These are phyloP conservation scores for Rhynchosporium graminicola DNA, from an alignment of 2,329 filamentous ascomycete species.

Conservation along the genomic window DNA sequence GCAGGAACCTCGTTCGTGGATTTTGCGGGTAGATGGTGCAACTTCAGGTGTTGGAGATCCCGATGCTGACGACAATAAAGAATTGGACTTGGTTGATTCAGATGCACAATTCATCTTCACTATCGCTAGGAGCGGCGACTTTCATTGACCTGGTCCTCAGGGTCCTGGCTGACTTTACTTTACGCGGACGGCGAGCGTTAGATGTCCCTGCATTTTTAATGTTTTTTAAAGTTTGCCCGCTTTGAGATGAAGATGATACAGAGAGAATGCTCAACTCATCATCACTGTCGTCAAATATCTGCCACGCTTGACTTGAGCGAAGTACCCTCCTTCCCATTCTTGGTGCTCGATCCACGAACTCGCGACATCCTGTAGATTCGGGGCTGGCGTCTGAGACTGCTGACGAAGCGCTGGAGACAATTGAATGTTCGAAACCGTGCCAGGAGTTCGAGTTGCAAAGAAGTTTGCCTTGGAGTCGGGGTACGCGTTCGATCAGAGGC, in stretches of 20 bases:
- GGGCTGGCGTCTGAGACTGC: conserved; percentile 9
- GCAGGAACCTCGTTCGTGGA: not conserved
- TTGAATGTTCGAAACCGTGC: conserved; percentile 25
- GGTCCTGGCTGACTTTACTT: conserved; percentile 9
- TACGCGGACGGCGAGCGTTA: conserved; percentile 15
- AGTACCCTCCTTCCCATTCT: conserved; percentile 26
- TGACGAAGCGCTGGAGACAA: conserved; percentile 19
- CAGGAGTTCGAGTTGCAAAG: conserved; percentile 20
- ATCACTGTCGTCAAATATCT: conserved; percentile 37
- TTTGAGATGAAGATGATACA: conserved; percentile 29
- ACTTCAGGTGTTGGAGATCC: not conserved
- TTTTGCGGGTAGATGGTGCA: not conserved
- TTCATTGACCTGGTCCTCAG: conserved; percentile 8
- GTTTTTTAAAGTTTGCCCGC: conserved; percentile 23
- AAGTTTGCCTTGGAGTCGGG: conserved; percentile 20
- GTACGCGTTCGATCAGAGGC: conserved; percentile 10
- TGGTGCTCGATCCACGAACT: conserved; percentile 27
- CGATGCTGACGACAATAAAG: not conserved
- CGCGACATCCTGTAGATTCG: conserved; percentile 16
- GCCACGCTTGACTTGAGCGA: conserved; percentile 28
- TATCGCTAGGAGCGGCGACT: conserved; percentile 27
- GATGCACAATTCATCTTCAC: conserved; percentile 39
- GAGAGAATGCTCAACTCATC: conserved; percentile 38
- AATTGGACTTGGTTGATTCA: conserved; percentile 22
- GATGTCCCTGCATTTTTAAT: conserved; percentile 22